Percentiles rank a stretch among this genome's conserved stretches.
These are phyloP conservation scores for Naganishia vishniacii DNA, from an alignment of 768 basidiomycete genomes.

Conservation along the genomic window DNA sequence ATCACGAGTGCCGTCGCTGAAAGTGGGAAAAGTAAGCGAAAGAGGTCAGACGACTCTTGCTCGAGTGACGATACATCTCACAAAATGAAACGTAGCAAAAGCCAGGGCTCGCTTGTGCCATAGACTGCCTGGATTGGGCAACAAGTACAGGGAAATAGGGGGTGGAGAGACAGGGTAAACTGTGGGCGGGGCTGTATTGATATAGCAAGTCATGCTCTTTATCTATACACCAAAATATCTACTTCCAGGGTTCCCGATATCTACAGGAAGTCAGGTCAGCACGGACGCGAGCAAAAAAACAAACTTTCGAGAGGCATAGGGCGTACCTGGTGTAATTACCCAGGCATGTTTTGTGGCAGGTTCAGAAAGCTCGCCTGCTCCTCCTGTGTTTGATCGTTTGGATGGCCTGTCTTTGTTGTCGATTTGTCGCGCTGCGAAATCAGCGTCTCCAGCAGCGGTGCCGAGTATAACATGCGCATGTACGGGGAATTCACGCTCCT, in stretches of 20 bases:
- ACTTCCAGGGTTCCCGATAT: conserved; percentile 16
- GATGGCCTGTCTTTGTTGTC: neutral
- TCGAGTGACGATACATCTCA: neutral
- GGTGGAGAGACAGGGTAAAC: too few relatives aligned
- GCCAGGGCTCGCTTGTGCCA: too few relatives aligned
- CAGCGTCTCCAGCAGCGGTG: conserved; percentile 40
- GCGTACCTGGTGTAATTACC: conserved; percentile 44
- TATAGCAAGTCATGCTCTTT: neutral
- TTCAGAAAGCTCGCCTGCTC: neutral
- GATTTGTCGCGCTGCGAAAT: conserved; percentile 26
- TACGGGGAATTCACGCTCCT: conserved; percentile 52
- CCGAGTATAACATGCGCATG: conserved; percentile 33
- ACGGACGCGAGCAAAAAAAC: too few relatives aligned
- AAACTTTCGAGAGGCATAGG: neutral
- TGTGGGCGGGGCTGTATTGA: too few relatives aligned
- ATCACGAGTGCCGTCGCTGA: conserved; percentile 14
- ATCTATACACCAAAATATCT: conserved; percentile 9
- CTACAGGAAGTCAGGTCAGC: neutral
- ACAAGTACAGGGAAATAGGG: too few relatives aligned
- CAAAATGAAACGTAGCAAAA: conserved; percentile 11
- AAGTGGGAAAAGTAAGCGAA: conserved; percentile 19
- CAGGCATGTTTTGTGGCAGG: conserved; percentile 40
- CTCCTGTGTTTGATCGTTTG: neutral
- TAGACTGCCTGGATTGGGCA: too few relatives aligned
- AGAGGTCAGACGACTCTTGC: conserved; percentile 9